These are phyloP conservation scores for Thecamonas trahens DNA, from an alignment of 78 protist species.

Conservation along the genomic window DNA sequence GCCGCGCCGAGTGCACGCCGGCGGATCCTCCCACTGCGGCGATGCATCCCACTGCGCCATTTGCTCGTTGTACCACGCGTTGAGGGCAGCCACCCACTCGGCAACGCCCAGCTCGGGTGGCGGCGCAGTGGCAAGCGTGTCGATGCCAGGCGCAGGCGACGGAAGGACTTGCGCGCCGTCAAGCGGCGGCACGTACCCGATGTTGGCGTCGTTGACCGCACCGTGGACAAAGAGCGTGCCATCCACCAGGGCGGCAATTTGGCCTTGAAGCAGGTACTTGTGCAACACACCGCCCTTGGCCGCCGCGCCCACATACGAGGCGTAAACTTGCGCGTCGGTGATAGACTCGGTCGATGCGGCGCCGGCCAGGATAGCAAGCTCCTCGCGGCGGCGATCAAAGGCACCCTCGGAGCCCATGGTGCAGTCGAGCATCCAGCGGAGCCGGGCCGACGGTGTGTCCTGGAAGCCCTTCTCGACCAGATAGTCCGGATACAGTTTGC, in stretches of 20 bases:
- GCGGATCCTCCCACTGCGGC: not conserved
- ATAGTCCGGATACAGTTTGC: not conserved
- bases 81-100: not conserved
- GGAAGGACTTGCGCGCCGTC: too few species aligned
- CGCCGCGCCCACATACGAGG: not conserved
- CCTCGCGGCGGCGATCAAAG: slow-evolving; percentile 14
- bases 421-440: slow-evolving; percentile 15
- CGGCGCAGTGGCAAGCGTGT: too few species aligned
- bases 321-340: not conserved
- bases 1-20: not conserved
- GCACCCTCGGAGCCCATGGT: slow-evolving; percentile 25
- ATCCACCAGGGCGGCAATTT: not conserved
- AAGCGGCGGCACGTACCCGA: not conserved
- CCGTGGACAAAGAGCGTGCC: slow-evolving; percentile 20
- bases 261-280: not conserved
- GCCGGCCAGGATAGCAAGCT: slow-evolving; percentile 1
- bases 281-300: not conserved
- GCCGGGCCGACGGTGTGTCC: not conserved
- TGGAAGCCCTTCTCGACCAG: not conserved
- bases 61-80: not conserved
- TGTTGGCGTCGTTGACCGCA: not conserved
- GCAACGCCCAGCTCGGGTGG: not conserved
- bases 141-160: too few species aligned
- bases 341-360: not conserved
- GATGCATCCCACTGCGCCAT: not conserved